Base-by-base conservation (phyloP, 345 rosid species). In the Gossypium australe region DNA sequence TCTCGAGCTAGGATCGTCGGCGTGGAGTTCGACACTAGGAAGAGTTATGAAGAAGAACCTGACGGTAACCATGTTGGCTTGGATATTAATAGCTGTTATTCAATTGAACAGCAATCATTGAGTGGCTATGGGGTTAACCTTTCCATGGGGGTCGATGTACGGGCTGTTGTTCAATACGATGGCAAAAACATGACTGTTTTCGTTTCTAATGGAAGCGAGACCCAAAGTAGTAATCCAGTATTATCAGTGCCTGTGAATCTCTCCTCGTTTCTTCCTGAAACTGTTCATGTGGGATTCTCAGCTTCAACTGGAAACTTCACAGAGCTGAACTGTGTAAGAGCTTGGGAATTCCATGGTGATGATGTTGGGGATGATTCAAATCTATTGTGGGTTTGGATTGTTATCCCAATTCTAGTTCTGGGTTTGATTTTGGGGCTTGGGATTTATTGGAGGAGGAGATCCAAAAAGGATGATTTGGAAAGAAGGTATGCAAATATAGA, bases 231-330 rank as follows among this genome's bases (percentile, higher is more conserved):
- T 4, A 73, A 73, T 73, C 89, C 73, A 0, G 74, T 86, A 20
- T 27, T 91, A 9, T 78, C 87, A 2, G 70, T 71, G 73, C 80
- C 80, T 71, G 68, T 89, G n/a, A 72, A 86, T 81, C 87, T 89
- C 75, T 79, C 88, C 2, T 1, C 0, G 1, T 70, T 73, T 70
- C 91, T 94, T 38, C 92, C 94, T 1, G 67, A 82, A 71, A 67
- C 14, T 9, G 89, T 92, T 59, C 80, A 65, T 17, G 82, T 92
- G 2, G 98, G 92, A 20, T 92, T 92, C 34, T 83, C 97, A 0
- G 96, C 76, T 12, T 89, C 94, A 2, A 89, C 90, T 10, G 77
- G 94, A 29, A 43, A 53, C n/a, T 72, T 44, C 71, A 81, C 83
- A 0, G 55, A 87, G 73, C 55, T 75, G 18, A 87, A 93, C 64